These are phyloP conservation scores for Trichoderma simmonsii DNA, from an alignment of 2,329 filamentous ascomycete genomes.

Conservation along the genomic window DNA sequence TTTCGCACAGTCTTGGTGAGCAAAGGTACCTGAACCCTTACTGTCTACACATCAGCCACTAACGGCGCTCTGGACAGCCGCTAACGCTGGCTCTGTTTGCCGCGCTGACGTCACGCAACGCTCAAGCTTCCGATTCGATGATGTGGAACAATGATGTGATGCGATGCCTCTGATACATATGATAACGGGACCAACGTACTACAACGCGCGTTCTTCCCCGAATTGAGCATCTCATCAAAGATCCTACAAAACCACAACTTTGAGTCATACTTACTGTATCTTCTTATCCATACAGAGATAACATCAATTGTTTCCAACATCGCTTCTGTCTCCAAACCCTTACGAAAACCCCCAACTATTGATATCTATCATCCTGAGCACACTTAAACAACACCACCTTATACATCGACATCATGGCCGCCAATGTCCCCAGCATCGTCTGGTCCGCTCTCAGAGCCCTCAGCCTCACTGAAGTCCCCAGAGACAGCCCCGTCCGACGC, in stretches of 20 bases:
- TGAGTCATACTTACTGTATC: not conserved
- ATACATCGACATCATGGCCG: not conserved
- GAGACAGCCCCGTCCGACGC: not conserved
- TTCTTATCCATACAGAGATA: not conserved
- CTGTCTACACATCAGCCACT: not conserved
- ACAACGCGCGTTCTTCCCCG: not conserved
- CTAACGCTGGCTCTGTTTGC: not conserved
- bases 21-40: not conserved
- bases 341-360: not conserved
- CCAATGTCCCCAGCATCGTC: not conserved
- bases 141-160: not conserved
- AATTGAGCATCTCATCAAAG: not conserved
- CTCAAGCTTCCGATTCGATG: not conserved
- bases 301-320: not conserved
- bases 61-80: not conserved
- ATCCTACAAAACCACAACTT: not conserved
- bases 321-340: not conserved
- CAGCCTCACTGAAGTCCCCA: not conserved
- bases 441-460: conserved; percentile 12
- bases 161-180: not conserved
- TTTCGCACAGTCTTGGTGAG: not conserved
- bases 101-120: conserved; percentile 7
- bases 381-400: not conserved
- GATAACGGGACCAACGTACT: not conserved
- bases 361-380: not conserved